Percentiles rank a stretch among this genome's conserved stretches.
Conservation (phyloP, 257 asterid species). For the Plantago elongata region DNA sequence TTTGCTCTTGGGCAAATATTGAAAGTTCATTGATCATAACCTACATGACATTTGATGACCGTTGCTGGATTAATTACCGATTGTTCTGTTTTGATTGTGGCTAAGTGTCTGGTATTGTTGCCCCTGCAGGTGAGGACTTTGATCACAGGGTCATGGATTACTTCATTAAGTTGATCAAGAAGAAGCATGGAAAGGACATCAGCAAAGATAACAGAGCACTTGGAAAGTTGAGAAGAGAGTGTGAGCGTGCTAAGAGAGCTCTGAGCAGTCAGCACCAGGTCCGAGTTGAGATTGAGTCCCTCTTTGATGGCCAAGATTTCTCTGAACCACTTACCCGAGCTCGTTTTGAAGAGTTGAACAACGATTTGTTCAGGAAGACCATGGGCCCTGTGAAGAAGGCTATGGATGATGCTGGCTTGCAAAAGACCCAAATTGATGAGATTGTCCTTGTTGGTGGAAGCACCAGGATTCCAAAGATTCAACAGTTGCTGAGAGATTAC, state of each 20-base stretch:
- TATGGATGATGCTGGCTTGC: slow-evolving; percentile 89
- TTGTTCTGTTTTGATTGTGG: background rate
- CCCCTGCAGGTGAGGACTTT: slow-evolving; percentile 82
- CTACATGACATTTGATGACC: too few relatives aligned
- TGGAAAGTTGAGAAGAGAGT: slow-evolving; percentile 89
- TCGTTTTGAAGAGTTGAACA: slow-evolving; percentile 92
- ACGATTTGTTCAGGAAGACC: slow-evolving; percentile 86
- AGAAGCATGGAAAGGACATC: slow-evolving; percentile 93
- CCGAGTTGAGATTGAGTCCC: slow-evolving; percentile 94
- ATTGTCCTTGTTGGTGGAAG: slow-evolving; percentile 98
- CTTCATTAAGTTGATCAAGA: slow-evolving; percentile 92
- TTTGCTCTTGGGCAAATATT: too few relatives aligned
- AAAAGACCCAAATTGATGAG: slow-evolving; percentile 80
- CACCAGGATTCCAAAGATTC: slow-evolving; percentile 92
- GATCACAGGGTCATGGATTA: slow-evolving; percentile 95
- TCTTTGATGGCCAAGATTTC: slow-evolving; percentile 87
- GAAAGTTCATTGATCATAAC: too few relatives aligned
- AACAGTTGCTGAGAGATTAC: slow-evolving; percentile 80
- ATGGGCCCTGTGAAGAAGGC: slow-evolving; percentile 99
- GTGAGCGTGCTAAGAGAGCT: slow-evolving; percentile 93
- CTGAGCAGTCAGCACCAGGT: slow-evolving; percentile 97
- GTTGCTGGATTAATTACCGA: too few relatives aligned
- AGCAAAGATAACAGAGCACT: slow-evolving; percentile 96
- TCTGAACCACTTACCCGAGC: slow-evolving; percentile 97
- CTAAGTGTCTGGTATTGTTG: background rate